Evolutionary conservation across 73 alveolate genomes (phyloP), one percentile per base, ranked within the genome.

Genomic region (Loxodes magnus): DNA sequence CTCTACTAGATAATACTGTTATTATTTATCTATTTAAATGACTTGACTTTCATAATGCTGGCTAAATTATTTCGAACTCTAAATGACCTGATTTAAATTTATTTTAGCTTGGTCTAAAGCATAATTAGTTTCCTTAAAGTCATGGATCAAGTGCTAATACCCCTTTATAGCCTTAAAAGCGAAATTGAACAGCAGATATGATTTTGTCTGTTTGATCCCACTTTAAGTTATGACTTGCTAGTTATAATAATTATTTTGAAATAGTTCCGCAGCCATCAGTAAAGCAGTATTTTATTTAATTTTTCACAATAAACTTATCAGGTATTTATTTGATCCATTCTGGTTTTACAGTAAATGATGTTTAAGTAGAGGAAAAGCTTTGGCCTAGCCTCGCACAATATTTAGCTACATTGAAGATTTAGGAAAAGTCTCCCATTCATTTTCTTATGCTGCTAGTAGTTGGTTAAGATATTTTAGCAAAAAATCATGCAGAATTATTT

Each of bases 301-400:
- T 54, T 42, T 63, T 74, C 48, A 43, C 56, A 24, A 70, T 71
- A 34, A 62, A 79, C 9, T 69, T 59, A 4, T 71, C 22, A 1
- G 22, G 6, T 16, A 31, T 25, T 2, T 21, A 72, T 71, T 71
- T 75, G 15, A 60, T 51, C n/a, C 55, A 62, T 34, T 55, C 56
- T 20, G 71, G 75, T 38, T 39, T 51, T 33, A 69, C 39, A 23
- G 56, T 62, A 16, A 74, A 66, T 38, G 59, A 49, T 29, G 56
- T 58, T 0, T 83, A 81, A 2, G 79, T 75, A 4, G 94, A 57
- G 24, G 88, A 69, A 37, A 87, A 82, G 34, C 89, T 53, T 59
- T 78, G 88, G 6, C 96, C 96, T 19, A 82, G 35, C 36, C 96
- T 68, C 12, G 96, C 92, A 20, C 82, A 83, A 69, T 85, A 75